Evolutionary conservation across 495 filamentous ascomycete species (phyloP).

Genomic region (Antarctomyces pellizariae): DNA sequence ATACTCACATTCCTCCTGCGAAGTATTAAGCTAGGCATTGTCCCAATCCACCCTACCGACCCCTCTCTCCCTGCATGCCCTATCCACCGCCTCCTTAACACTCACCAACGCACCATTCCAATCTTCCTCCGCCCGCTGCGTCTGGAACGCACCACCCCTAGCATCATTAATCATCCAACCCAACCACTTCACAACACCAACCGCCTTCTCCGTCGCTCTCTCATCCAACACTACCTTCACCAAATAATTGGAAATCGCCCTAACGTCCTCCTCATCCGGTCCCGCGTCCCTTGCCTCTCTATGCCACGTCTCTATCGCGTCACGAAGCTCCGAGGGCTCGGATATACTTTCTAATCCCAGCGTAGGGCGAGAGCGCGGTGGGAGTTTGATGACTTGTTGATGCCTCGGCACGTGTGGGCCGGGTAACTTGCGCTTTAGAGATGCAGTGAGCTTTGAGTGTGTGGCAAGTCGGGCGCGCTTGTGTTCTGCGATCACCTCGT

Average conservation of each 20-base stretch:
- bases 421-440: slow-evolving; percentile 6
- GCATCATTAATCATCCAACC: slow-evolving; percentile 31
- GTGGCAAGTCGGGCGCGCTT: slow-evolving; percentile 29
- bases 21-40: slow-evolving; percentile 1
- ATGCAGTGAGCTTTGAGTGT: slow-evolving; percentile 12
- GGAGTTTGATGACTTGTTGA: slow-evolving; percentile 22
- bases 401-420: slow-evolving; percentile 6
- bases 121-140: slow-evolving; percentile 10
- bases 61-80: slow-evolving; percentile 35
- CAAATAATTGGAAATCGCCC: slow-evolving; percentile 43
- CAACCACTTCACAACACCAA: slow-evolving; percentile 44
- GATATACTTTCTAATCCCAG: slow-evolving; percentile 41
- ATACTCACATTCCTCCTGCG: too few species aligned
- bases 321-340: slow-evolving; percentile 28
- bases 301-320: slow-evolving; percentile 43
- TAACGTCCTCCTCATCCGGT: slow-evolving; percentile 57
- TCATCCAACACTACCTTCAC: slow-evolving; percentile 45
- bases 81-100: slow-evolving; percentile 34
- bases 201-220: slow-evolving; percentile 50
- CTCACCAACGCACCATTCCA: slow-evolving; percentile 25
- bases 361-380: slow-evolving; percentile 31
- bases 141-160: slow-evolving; percentile 2
- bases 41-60: slow-evolving; percentile 32
- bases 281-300: slow-evolving; percentile 38
- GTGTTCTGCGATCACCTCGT: slow-evolving; percentile 54